Base-by-base conservation (phyloP, 805 yeast species). In the Grigorovia transvaalensis region DNA sequence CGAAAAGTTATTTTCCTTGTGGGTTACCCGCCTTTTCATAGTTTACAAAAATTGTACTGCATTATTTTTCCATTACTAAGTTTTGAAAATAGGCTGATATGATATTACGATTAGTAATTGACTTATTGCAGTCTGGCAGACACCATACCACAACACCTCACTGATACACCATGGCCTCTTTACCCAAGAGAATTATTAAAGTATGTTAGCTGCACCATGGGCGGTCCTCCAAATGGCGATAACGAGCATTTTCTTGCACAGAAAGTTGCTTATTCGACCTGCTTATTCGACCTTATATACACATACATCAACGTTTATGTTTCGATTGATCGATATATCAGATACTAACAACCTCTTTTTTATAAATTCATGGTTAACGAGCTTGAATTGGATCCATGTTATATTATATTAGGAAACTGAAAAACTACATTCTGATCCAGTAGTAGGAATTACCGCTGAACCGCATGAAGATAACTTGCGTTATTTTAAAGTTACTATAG, bases 381-480 rank as follows among this genome's bases (percentile, higher is more conserved):
- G 3, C 27, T 23, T 6, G 27, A 23, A 23, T 23, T 23, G 27
- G 27, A 23, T 6, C 6, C 27, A 23, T 23, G 6, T 23, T 3
- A 23, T 4, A 23, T 23, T 23, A 23, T 23, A 23, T 38, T 44
- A 82, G 83, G 99, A 93, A 71, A 91, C 98, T 11, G 96, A 93
- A 65, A 76, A 96, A 56, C 74, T 93, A 44, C 84, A 84, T 23
- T 82, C 88, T 42, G 99, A 93, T 61, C 98, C 99, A 1, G 98
- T 91, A 1, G 95, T 96, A 4, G 99, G 98, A 2, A 93, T 93
- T 60, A 78, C 84, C 0, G 99, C 98, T 1, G 78, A 74, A 30
- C 99, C 99, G 7, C 95, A 87, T 54, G 98, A 91, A 52, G 96
- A 90, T 56, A 93, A 93, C 68, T 74, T 93, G 57, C 80, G 99